Evolutionary conservation across 202 grass and related monocot genomes (phyloP).

Genomic region (Sporobolus alterniflorus): DNA sequence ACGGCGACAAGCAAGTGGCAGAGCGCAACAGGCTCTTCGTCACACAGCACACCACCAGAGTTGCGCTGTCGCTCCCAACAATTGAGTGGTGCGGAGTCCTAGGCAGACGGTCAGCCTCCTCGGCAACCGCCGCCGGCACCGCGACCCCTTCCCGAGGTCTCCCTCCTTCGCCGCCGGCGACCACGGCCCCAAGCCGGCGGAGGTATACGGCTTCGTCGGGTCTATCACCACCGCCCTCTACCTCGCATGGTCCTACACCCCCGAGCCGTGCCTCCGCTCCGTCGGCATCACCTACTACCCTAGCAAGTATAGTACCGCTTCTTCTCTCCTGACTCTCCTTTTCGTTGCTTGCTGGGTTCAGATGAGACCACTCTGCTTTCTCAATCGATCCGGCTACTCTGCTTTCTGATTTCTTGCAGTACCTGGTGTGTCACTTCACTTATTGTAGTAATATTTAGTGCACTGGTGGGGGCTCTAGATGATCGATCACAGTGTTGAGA

Average conservation of each 20-base stretch:
- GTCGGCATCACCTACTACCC: constrained; percentile 92
- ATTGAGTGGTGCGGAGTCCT: constrained; percentile 81
- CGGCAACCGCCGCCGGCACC: constrained; percentile 32
- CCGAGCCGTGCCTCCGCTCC: constrained; percentile 57
- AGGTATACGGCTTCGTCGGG: constrained; percentile 93
- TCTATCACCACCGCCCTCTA: constrained; percentile 86
- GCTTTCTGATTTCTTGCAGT: neutral
- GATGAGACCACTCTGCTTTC: neutral
- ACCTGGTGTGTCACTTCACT: neutral
- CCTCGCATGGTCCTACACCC: constrained; percentile 70
- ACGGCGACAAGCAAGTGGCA: too few species aligned
- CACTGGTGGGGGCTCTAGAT: too few species aligned
- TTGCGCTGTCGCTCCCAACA: too few species aligned
- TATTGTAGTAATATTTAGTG: neutral
- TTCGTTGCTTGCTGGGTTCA: neutral
- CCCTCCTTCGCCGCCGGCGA: constrained; percentile 31
- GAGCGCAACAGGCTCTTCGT: too few species aligned
- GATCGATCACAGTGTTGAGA: too few species aligned
- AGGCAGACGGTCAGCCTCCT: constrained; percentile 67
- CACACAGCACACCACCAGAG: too few species aligned
- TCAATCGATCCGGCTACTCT: neutral
- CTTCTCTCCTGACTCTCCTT: neutral
- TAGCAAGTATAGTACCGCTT: constrained; percentile 46
- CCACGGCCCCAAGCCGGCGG: constrained; percentile 77
- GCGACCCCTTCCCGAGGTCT: neutral